Evolutionary conservation across 148 eudicot genomes (phyloP), one percentile per base, ranked within the genome.

Genomic region (Amaranthus cruentus): DNA sequence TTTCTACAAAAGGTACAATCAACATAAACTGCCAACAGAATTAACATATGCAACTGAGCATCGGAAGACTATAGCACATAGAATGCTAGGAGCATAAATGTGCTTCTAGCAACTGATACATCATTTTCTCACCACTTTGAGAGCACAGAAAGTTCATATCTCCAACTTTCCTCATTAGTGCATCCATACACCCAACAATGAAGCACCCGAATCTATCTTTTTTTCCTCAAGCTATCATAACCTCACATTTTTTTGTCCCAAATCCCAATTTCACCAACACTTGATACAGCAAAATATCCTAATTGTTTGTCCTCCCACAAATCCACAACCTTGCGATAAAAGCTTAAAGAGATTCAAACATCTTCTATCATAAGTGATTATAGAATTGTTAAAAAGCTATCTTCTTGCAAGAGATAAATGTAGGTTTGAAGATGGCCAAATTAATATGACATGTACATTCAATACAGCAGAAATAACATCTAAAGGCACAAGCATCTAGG

Each of bases 41-140:
- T 63, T 54, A 66, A 66, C 43, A 8, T 2, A 66, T 66, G 69
- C 52, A 66, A 66, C 69, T 9, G 53, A 66, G 49, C 10, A 6
- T 10, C 47, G 6, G 47, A 47, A 4, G 66, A 6, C 66, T 7
- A 47, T 28, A 11, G n/a, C 49, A 64, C 50, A 64, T 64, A 7
- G 15, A 15, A 9, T 64, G 47, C 50, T 64, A 28, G 38, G 38
- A 28, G 38, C 38, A 28, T 28, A 28, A 10, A 43, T 64, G 68
- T 48, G 7, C 7, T 48, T 13, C 50, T 66, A 65, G 38, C 44
- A 44, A 21, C 14, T 47, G 11, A 8, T 14, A 5, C 6, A 52
- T 9, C 47, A 55, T 12, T 48, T 9, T n/a, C 38, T 47, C 53
- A 14, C 54, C 70, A 44, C 50, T 44, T 46, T 9, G 49, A 47